phyloP scores from a whole-genome alignment of 805 yeast species.

The Maudiozyma pseudohumilis region DNA sequence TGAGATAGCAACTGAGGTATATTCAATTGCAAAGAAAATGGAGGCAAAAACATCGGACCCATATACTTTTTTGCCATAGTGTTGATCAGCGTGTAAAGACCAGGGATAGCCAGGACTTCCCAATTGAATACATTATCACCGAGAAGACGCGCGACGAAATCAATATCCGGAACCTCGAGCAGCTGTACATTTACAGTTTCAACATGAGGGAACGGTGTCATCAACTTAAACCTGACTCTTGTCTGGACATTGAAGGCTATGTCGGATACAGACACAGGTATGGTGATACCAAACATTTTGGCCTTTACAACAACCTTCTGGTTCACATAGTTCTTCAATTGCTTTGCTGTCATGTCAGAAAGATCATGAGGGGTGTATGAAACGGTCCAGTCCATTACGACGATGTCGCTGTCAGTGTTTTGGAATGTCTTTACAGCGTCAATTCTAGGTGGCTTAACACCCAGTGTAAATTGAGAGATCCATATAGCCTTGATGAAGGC shows the following conservation, averaged over 20 bases:
- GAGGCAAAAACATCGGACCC: slow-evolving; percentile 82
- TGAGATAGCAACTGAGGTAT: slow-evolving; percentile 86
- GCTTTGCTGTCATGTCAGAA: slow-evolving; percentile 78
- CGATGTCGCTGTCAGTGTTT: slow-evolving; percentile 84
- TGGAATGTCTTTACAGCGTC: slow-evolving; percentile 83
- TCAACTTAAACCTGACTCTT: slow-evolving; percentile 81
- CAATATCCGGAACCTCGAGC: slow-evolving; percentile 80
- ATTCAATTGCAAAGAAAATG: slow-evolving; percentile 87
- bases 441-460: slow-evolving; percentile 91
- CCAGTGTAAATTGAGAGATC: slow-evolving; percentile 83
- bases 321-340: slow-evolving; percentile 73
- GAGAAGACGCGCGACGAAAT: slow-evolving; percentile 59
- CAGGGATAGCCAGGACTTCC: slow-evolving; percentile 84
- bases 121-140: slow-evolving; percentile 81
- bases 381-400: slow-evolving; percentile 95
- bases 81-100: slow-evolving; percentile 69
- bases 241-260: slow-evolving; percentile 65
- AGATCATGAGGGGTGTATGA: slow-evolving; percentile 88
- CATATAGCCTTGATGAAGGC: slow-evolving; percentile 73
- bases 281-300: slow-evolving; percentile 67
- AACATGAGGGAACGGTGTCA: slow-evolving; percentile 84
- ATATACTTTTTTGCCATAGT: slow-evolving; percentile 77
- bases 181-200: slow-evolving; percentile 83
- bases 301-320: slow-evolving; percentile 72
- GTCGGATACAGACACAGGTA: slow-evolving; percentile 74